Conservation (phyloP, 495 filamentous ascomycete species). For the Daldinia loculata region DNA sequence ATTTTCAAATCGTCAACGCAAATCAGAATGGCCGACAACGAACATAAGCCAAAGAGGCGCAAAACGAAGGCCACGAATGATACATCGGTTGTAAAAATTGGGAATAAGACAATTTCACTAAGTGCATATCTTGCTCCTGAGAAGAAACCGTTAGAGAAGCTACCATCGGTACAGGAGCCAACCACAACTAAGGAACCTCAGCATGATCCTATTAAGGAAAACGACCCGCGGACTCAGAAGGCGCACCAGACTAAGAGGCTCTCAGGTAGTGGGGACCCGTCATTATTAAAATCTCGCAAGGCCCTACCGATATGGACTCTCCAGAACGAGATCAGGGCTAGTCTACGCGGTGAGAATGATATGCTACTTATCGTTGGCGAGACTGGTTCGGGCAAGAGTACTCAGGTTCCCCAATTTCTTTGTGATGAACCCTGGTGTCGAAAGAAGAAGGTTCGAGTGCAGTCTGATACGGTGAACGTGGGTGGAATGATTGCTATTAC, state of each 20-base stretch:
- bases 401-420: slow-evolving; percentile 93
- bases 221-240: slow-evolving; percentile 7
- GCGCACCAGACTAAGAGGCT: neutral
- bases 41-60: slow-evolving; percentile 43
- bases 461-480: slow-evolving; percentile 61
- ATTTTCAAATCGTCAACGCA: slow-evolving; percentile 1
- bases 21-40: slow-evolving; percentile 35
- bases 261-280: slow-evolving; percentile 40
- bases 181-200: slow-evolving; percentile 13
- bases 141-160: slow-evolving; percentile 44
- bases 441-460: slow-evolving; percentile 60
- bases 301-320: slow-evolving; percentile 83
- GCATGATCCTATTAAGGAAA: slow-evolving; percentile 15
- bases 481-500: slow-evolving; percentile 95
- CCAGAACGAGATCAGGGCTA: slow-evolving; percentile 71
- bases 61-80: slow-evolving; percentile 41
- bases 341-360: slow-evolving; percentile 69
- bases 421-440: slow-evolving; percentile 81
- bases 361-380: slow-evolving; percentile 89
- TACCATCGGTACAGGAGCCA: slow-evolving; percentile 10
- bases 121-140: slow-evolving; percentile 50
- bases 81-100: slow-evolving; percentile 48
- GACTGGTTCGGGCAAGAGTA: slow-evolving; percentile 96
- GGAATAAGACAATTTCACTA: slow-evolving; percentile 52
- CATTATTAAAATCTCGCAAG: slow-evolving; percentile 55